Percentiles rank a stretch among this genome's conserved stretches.
These are phyloP conservation scores for Debaryomyces fabryi DNA, from an alignment of 1,139 yeast species.

Conservation along the genomic window DNA sequence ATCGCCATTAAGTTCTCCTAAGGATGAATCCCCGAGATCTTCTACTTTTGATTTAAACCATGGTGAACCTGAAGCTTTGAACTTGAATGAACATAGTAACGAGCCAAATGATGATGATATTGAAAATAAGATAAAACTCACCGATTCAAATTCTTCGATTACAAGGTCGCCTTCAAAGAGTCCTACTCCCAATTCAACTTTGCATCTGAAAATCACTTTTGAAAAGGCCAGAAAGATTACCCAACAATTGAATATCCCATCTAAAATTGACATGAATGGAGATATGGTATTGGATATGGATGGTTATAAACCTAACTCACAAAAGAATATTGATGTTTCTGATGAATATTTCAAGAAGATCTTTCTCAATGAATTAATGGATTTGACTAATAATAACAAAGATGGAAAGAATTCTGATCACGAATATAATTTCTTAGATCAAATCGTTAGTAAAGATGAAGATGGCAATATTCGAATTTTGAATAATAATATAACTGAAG, in stretches of 20 bases:
- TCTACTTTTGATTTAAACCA: constrained; percentile 17
- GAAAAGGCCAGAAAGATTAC: constrained; percentile 73
- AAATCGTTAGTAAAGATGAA: constrained; percentile 53
- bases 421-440: constrained; percentile 38
- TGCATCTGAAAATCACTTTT: constrained; percentile 47
- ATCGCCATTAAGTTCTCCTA: constrained; percentile 45
- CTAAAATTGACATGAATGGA: constrained; percentile 86
- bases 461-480: constrained; percentile 73
- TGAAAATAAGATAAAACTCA: constrained; percentile 31
- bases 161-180: constrained; percentile 18
- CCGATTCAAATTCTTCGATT: constrained; percentile 23
- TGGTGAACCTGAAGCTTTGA: constrained; percentile 36
- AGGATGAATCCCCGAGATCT: constrained; percentile 15
- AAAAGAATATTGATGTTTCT: constrained; percentile 66
- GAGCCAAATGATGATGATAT: constrained; percentile 21
- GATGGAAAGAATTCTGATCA: constrained; percentile 22
- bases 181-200: constrained; percentile 25
- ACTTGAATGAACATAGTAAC: constrained; percentile 26
- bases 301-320: constrained; percentile 88
- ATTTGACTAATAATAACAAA: constrained; percentile 19
- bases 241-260: constrained; percentile 78
- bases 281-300: constrained; percentile 92
- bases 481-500: constrained; percentile 26
- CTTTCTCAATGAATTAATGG: constrained; percentile 56
- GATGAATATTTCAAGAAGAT: constrained; percentile 73